A percentile compares a stretch with the other conserved stretches of the same genome.
Conservation (phyloP, 1,284 basidiomycete genomes). For the Pyrrhoderma noxium region DNA sequence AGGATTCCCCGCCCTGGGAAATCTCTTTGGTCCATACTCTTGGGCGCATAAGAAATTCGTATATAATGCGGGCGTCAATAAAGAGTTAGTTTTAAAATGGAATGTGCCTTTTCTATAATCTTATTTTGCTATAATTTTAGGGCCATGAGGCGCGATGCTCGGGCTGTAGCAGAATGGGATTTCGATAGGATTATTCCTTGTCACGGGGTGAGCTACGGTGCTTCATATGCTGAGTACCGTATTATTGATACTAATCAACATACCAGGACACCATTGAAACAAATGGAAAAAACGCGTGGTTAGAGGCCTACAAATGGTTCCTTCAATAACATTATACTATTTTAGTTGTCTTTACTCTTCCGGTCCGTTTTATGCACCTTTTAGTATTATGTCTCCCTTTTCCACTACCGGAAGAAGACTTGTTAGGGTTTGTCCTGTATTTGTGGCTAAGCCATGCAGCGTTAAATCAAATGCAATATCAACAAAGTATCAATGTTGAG, state of each 20-base stretch:
- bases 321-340: conserved; percentile 7
- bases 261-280: conserved; percentile 47
- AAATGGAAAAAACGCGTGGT: conserved; percentile 67
- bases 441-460: too few species aligned
- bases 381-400: background rate
- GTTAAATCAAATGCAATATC: too few species aligned
- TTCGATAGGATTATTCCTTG: conserved; percentile 89
- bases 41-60: conserved; percentile 52
- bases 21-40: conserved; percentile 48
- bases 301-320: conserved; percentile 30
- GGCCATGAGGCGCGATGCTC: conserved; percentile 66
- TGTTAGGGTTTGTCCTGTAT: too few species aligned
- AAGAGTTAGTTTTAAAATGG: conserved; percentile 41
- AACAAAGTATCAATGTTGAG: too few species aligned
- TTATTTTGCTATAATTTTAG: conserved; percentile 35
- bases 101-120: background rate
- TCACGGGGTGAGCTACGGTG: conserved; percentile 61
- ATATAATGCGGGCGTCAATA: conserved; percentile 46
- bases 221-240: background rate
- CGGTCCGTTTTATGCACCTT: background rate
- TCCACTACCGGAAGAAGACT: too few species aligned
- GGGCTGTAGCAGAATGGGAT: conserved; percentile 74
- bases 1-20: conserved; percentile 39
- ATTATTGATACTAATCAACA: background rate
- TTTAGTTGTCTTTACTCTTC: background rate